Evolutionary conservation across 495 filamentous ascomycete genomes (phyloP), one percentile per base, ranked within the genome.

Genomic region (Annulohypoxylon moriforme): DNA sequence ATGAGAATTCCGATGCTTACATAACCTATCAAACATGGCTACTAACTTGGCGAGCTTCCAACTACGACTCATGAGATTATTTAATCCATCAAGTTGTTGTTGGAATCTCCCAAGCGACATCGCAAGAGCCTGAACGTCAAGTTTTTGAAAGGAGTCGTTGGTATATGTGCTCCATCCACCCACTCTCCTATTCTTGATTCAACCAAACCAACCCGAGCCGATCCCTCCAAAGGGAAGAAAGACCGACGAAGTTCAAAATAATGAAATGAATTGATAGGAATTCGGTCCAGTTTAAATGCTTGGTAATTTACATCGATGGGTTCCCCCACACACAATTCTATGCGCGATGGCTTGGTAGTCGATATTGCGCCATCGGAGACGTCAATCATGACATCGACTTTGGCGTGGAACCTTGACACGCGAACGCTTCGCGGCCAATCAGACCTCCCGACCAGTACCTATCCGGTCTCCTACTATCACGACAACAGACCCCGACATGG

Each of bases 301-400:
- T 55, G 50, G n/a, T 55, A 52, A 18, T 55, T 20, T 55, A 18
- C 27, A 52, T 33, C 46, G 25, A 24, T 50, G 36, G 40, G 29
- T 29, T 22, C 66, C 68, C 57, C 61, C 56, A 46, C 68, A 49
- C 53, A 18, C 53, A 20, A 40, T n/a, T 61, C 13, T 40, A 60
- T 53, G 22, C 49, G 22, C 25, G 27, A 47, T 64, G 31, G 16
- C 36, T 27, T 55, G 91, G 91, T 29, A 70, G 77, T 11, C 81
- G 85, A 11, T 92, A 94, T 61, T 95, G 88, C 75, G 76, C 87
- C 18, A 89, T 94, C 63, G 87, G 85, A 20, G 88, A 89, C 71
- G 75, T 83, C 11, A 75, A 79, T 36, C 87, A 89, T 68, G 83
- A 79, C 4, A 77, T 78, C 49, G 65, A 34, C 42, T 49, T 42